A percentile compares a stretch with the other conserved stretches of the same genome.
Conservation (phyloP, 1,284 basidiomycete species). For the Vanrija humicola region DNA sequence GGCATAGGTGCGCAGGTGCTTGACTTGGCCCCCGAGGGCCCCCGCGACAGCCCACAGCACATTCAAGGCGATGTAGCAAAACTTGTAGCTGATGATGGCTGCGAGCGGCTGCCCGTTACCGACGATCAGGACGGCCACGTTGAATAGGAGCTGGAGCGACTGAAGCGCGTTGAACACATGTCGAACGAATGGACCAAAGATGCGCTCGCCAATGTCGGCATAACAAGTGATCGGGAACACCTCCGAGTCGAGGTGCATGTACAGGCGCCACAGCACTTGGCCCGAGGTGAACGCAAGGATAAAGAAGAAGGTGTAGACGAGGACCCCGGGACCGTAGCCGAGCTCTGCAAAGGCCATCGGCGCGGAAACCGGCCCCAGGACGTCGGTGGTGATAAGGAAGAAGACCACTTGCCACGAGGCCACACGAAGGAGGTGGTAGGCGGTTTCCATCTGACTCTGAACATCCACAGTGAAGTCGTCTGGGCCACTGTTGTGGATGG, state of each 20-base stretch:
- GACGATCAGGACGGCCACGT: slow-evolving; percentile 8
- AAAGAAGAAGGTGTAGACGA: slow-evolving; percentile 15
- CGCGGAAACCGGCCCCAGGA: slow-evolving; percentile 40
- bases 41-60: slow-evolving; percentile 3
- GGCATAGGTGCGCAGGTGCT: slow-evolving; percentile 6
- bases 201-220: slow-evolving; percentile 12
- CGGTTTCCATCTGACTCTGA: slow-evolving; percentile 1
- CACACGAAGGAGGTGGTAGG: slow-evolving; percentile 9
- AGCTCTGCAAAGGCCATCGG: slow-evolving; percentile 33
- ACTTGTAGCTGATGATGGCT: slow-evolving; percentile 5
- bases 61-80: slow-evolving; percentile 9
- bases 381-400: slow-evolving; percentile 15
- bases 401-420: slow-evolving; percentile 13
- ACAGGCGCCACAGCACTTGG: slow-evolving; percentile 11
- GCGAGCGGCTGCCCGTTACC: slow-evolving; percentile 6
- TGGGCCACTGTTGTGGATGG: too few species aligned
- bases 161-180: slow-evolving; percentile 6
- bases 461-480: background rate
- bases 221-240: slow-evolving; percentile 9
- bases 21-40: slow-evolving; percentile 3
- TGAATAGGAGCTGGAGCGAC: background rate
- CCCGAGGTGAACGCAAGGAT: slow-evolving; percentile 6
- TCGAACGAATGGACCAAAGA: slow-evolving; percentile 1
- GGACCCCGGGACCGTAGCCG: slow-evolving; percentile 24
- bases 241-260: slow-evolving; percentile 10